Evolutionary conservation across 139 green algal genomes (phyloP), one percentile per base, ranked within the genome.

Genomic region (Yamagishiella unicocca): DNA sequence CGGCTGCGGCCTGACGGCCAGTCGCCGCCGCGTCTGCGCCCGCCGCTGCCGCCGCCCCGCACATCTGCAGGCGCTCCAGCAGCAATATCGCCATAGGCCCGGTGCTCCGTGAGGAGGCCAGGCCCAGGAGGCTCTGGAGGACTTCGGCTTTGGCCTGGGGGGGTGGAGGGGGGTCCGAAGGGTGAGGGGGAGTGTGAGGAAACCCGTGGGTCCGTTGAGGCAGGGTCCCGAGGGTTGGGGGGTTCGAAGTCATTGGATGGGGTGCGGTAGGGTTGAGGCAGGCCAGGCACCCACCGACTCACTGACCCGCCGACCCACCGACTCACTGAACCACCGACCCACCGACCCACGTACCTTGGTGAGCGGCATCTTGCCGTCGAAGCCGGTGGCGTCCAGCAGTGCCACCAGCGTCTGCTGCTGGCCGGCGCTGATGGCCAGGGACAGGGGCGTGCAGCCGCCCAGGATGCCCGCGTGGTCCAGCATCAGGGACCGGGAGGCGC

Each of bases 311-410:
- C n/a, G n/a, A n/a, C n/a, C n/a, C n/a, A n/a, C n/a, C n/a, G n/a
- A n/a, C n/a, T n/a, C 5, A 71, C 21, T 5, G 29, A 3, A 33
- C 35, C 70, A 6, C 21, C 70, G 25, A 1, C 46, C 1, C 31
- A 82, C 1, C 6, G 45, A 29, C 46, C 0, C 8, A 1, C 4
- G 19, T 46, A 84, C 27, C 77, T 58, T 72, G 33, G 35, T 43
- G 8, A 46, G 4, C 10, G 55, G 50, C 50, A 25, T 27, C 77
- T 72, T 27, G 37, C 53, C 76, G 1, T 5, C 14, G 45, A 46
- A 67, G 6, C 74, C 74, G 2, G n/a, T 9, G 8, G 76, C 76
- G 35, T 83, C 76, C 31, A 83, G 53, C 53, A 83, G 76, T 35
- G 54, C 0, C 33, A 35, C 19, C 76, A 38, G 2, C 53, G 35